These are phyloP conservation scores for Osmanthus fragrans DNA, from an alignment of 257 asterid species.

Conservation along the genomic window DNA sequence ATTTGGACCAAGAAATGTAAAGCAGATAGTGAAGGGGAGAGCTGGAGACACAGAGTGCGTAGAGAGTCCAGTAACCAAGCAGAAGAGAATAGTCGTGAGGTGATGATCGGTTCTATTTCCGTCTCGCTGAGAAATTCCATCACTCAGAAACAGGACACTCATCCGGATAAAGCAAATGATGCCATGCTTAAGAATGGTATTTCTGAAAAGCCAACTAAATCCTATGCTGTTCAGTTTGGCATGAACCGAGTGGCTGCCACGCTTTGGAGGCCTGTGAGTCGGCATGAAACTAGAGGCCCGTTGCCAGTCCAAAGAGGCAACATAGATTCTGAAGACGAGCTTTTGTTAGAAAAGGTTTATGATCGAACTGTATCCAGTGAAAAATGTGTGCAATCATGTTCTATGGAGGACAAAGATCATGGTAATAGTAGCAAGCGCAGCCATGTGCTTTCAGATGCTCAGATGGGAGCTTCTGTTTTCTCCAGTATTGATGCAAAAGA, in stretches of 20 bases:
- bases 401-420: conserved; percentile 24
- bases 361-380: conserved; percentile 35
- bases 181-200: conserved; percentile 33
- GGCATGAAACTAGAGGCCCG: conserved; percentile 35
- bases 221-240: conserved; percentile 42
- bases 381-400: conserved; percentile 37
- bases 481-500: conserved; percentile 57
- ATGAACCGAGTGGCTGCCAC: conserved; percentile 35
- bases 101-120: conserved; percentile 81
- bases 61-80: conserved; percentile 35
- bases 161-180: conserved; percentile 23
- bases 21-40: conserved; percentile 41
- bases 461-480: conserved; percentile 37
- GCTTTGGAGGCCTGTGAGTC: conserved; percentile 62
- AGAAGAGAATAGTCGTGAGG: conserved; percentile 50
- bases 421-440: conserved; percentile 29
- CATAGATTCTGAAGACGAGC: conserved; percentile 36
- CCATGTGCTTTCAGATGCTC: conserved; percentile 28
- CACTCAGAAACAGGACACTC: conserved; percentile 29
- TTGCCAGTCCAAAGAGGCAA: conserved; percentile 31
- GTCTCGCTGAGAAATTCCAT: conserved; percentile 44
- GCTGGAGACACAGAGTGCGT: conserved; percentile 33
- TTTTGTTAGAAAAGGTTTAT: conserved; percentile 33
- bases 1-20: conserved; percentile 77
- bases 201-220: conserved; percentile 33